Base-by-base conservation (phyloP, 2,329 filamentous ascomycete genomes). In the Corniculantispora saksenae region DNA sequence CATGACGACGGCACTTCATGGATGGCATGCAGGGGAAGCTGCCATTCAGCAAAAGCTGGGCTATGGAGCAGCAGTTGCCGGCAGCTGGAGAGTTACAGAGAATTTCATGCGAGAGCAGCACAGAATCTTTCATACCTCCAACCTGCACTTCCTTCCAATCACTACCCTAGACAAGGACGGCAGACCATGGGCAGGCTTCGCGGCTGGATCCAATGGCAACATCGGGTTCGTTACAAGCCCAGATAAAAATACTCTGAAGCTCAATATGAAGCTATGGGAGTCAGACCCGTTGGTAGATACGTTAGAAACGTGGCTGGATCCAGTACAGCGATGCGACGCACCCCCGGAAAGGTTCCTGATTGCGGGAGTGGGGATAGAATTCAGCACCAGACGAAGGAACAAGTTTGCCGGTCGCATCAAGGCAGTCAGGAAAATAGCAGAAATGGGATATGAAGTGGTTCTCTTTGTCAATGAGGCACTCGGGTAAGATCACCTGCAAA, bases 21-120 rank as follows among this genome's bases (percentile, higher is more conserved):
- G 56, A 19, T 59, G 56, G 56, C 56, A 59, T 15, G 17, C 35
- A 3, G 56, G 56, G 6, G 56, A 59, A 23, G 21, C 40, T 13
- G 10, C n/a, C 5, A 35, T 59, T 2, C 56, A 59, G 23, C 35
- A 45, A 29, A 59, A 59, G 38, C 56, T 59, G 4, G 56, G 56
- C n/a, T 59, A 59, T 23, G 3, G 25, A 5, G 35, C 25, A 15
- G 56, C 56, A 8, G 56, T 59, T 23, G 13, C 23, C 4, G 15
- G 21, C 8, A 13, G 23, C 25, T 59, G 56, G 56, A 29, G 38
- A 13, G 21, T 59, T 3, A 59, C 56, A 4, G 56, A 59, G 29
- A 59, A 47, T 19, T 43, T 32, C 17, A 59, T 59, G 56, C 56
- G 56, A 23, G 56, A 59, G 38, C 56, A 59, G 40, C 56, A 59